Base-by-base conservation (phyloP, 495 filamentous ascomycete species). In the Lasiosphaeris hirsuta region DNA sequence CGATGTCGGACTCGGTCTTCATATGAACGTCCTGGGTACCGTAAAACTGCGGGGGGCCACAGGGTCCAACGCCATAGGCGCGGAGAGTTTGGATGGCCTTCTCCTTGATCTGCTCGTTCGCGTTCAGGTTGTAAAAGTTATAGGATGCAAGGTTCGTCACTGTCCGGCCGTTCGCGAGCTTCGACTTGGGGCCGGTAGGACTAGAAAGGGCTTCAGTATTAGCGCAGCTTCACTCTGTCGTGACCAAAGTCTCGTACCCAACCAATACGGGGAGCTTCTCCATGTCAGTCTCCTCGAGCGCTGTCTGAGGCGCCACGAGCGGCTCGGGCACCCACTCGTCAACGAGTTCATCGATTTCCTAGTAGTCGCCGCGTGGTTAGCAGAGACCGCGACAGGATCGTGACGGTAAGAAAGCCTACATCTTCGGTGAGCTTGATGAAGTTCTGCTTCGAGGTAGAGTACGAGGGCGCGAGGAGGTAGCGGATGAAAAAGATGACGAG, bases 21-120 rank as follows among this genome's bases (percentile, higher is more conserved):
- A 97, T 91, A 72, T 99, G 95, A 15, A 99, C 92, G 74, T 99
- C 94, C 68, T 99, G 95, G 19, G 90, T 97, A 51, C 92, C 94
- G 75, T 99, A 99, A 75, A 99, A 99, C 37, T 93, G 90, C 11
- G 94, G 93, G 2, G 94, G 94, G 36, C 92, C 92, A 72, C 94
- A 99, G 50, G 94, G 92, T 17, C 94, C 94, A 37, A 97, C 95
- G 41, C 94, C 94, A 64, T 99, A 97, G 57, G 86, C 93, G 49
- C 93, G 89, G 19, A 99, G 81, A 6, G 92, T 94, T 66, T 91
- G 87, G 59, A 97, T 90, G 0, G 92, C 94, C 68, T 95, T 92
- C 52, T 96, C 91, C 68, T 96, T 97, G 63, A 99, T 83, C 8
- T 85, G 81, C 56, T 97, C 92, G 68, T 96, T 96, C 18, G 83